Conservation (phyloP, 768 basidiomycete genomes). For the Rhodosporidiobolus odoratus region DNA sequence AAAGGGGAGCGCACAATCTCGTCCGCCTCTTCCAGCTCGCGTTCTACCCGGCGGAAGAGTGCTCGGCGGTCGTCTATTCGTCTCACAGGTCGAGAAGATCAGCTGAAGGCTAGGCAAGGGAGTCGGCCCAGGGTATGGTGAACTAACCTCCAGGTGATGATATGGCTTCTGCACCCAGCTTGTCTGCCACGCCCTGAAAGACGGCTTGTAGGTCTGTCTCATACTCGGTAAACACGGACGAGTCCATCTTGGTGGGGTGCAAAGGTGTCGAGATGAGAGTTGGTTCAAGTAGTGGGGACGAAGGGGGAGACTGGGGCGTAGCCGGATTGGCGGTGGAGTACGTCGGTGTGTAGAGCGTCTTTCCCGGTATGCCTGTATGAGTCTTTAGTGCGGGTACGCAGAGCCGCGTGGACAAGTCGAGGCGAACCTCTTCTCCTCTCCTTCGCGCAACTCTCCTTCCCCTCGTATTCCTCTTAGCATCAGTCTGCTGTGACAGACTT, state of each 20-base stretch:
- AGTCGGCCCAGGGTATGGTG: neutral
- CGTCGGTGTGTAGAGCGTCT: no score
- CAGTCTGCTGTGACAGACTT: no score
- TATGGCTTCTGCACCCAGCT: constrained; percentile 66
- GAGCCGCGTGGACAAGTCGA: no score
- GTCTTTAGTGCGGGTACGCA: no score
- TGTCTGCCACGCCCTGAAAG: constrained; percentile 65
- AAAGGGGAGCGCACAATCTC: constrained; percentile 67
- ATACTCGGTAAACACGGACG: constrained; percentile 50
- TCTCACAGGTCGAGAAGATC: neutral
- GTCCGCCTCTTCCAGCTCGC: constrained; percentile 88
- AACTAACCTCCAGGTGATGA: constrained; percentile 65
- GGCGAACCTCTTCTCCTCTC: neutral
- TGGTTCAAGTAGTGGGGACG: neutral
- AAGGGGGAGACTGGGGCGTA: no score
- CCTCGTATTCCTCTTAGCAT: no score
- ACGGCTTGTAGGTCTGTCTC: constrained; percentile 87
- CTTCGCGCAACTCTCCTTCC: no score
- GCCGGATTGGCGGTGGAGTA: no score
- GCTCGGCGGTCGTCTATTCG: constrained; percentile 71
- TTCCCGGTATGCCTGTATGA: no score
- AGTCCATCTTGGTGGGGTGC: constrained; percentile 10
- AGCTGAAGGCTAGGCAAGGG: neutral
- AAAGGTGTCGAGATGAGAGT: constrained; percentile 37
- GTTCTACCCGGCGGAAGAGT: constrained; percentile 73